These are phyloP conservation scores for Backusella sp. DNA, from an alignment of 192 early-diverging fungal genomes.

Conservation along the genomic window DNA sequence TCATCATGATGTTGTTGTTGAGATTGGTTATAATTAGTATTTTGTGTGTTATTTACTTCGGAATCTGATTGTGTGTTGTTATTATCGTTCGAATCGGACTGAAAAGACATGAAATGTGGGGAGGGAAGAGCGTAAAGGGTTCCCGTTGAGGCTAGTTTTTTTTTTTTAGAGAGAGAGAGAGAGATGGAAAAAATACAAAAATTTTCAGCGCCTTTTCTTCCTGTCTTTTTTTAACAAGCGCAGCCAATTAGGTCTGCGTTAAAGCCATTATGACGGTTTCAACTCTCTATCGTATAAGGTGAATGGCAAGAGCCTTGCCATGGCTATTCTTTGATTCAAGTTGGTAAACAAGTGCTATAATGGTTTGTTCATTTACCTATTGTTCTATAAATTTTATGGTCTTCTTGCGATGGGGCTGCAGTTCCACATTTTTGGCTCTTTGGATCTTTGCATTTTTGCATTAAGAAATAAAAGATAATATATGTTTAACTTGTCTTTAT, in stretches of 20 bases:
- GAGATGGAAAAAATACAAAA: not conserved
- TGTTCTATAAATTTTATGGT: too few relatives aligned
- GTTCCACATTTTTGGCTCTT: too few relatives aligned
- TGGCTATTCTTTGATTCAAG: too few relatives aligned
- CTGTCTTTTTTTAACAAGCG: not conserved
- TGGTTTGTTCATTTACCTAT: too few relatives aligned
- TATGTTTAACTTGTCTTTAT: too few relatives aligned
- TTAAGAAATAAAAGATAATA: too few relatives aligned
- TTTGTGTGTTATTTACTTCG: not conserved
- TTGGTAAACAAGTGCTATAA: too few relatives aligned
- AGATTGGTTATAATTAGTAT: not conserved
- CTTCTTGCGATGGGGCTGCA: too few relatives aligned
- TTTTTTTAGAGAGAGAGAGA: not conserved
- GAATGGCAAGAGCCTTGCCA: too few relatives aligned
- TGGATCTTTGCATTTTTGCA: too few relatives aligned
- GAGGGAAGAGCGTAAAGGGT: not conserved
- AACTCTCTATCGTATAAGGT: too few relatives aligned
- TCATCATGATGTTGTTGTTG: not conserved
- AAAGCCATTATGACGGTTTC: not conserved
- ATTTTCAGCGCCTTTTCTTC: too few relatives aligned
- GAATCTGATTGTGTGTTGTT: conserved; percentile 1
- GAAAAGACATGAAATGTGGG: conserved; percentile 12
- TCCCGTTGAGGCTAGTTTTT: not conserved
- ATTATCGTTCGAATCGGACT: conserved; percentile 9
- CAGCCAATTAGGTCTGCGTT: not conserved